A percentile compares a stretch with the other conserved stretches of the same genome.
Evolutionary conservation across 139 green algal species (phyloP).

Genomic region (Tetradesmus obliquus): DNA sequence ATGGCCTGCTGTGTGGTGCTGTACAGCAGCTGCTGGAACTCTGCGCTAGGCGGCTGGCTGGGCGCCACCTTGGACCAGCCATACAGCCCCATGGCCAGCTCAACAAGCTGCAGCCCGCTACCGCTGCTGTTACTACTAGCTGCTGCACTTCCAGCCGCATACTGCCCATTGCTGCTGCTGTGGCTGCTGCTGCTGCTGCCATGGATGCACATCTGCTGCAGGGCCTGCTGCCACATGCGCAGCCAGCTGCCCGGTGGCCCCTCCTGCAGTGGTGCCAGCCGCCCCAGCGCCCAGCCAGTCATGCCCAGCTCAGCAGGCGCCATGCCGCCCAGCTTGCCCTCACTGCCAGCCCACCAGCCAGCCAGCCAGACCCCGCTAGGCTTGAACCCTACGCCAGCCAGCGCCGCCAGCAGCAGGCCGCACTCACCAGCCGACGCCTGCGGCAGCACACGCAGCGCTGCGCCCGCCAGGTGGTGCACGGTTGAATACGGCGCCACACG

Average conservation of each 20-base stretch:
- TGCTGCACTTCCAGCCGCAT: not conserved
- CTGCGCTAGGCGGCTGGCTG: not conserved
- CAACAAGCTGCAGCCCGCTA: not conserved
- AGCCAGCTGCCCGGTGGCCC: not conserved
- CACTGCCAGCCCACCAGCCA: not conserved
- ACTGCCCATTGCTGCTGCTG: not conserved
- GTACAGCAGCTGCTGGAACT: conserved; percentile 5
- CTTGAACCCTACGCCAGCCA: not conserved
- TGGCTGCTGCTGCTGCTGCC: not conserved
- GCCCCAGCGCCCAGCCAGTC: not conserved
- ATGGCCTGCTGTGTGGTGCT: conserved; percentile 9
- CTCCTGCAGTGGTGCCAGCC: not conserved
- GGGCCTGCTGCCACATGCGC: not conserved
- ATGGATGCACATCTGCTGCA: not conserved
- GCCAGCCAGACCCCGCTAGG: conserved; percentile 9
- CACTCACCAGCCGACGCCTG: conserved; percentile 3
- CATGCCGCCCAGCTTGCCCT: not conserved
- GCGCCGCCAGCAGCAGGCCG: conserved; percentile 5
- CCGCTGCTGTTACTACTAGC: not conserved
- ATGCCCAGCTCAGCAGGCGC: not conserved
- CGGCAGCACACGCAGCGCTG: not conserved
- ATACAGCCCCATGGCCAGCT: conserved; percentile 36
- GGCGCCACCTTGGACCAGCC: conserved; percentile 33
- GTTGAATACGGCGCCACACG: not conserved
- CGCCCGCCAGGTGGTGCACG: conserved; percentile 30